Evolutionary conservation across 352 stramenopile species (phyloP).

Genomic region (Globisporangium polare): DNA sequence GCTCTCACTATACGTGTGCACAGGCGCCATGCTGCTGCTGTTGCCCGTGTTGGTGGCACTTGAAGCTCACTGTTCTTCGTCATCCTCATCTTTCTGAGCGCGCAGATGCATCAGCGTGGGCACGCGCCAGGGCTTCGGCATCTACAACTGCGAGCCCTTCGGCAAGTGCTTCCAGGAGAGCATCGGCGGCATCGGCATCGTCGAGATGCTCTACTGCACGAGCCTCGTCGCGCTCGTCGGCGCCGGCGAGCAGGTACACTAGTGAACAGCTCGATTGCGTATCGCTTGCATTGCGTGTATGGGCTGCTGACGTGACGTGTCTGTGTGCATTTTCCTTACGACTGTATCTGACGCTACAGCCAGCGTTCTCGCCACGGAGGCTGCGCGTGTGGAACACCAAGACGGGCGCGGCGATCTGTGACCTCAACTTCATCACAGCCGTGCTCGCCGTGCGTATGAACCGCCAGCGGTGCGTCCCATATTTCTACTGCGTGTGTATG

Average conservation of each 20-base stretch:
- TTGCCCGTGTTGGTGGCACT: background rate
- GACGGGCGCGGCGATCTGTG: slow-evolving; percentile 85
- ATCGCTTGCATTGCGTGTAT: background rate
- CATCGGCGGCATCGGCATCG: slow-evolving; percentile 87
- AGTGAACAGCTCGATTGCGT: background rate
- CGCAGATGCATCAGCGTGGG: slow-evolving; percentile 88
- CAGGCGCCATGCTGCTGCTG: background rate
- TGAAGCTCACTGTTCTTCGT: background rate
- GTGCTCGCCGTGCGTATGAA: slow-evolving; percentile 91
- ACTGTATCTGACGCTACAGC: slow-evolving; percentile 24
- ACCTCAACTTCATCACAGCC: slow-evolving; percentile 90
- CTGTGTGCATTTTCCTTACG: background rate
- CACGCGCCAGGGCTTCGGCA: slow-evolving; percentile 80
- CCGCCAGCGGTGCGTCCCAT: slow-evolving; percentile 60
- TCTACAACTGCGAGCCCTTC: slow-evolving; percentile 93
- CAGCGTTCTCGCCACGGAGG: slow-evolving; percentile 87
- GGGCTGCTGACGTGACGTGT: background rate
- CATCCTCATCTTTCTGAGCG: background rate
- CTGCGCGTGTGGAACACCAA: slow-evolving; percentile 92
- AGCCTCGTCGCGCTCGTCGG: slow-evolving; percentile 91
- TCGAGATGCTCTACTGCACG: slow-evolving; percentile 93
- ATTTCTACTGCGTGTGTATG: background rate
- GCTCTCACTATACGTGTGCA: background rate
- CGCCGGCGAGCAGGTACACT: slow-evolving; percentile 76
- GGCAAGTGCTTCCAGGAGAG: slow-evolving; percentile 84